phyloP scores from a whole-genome alignment of 1,284 basidiomycete genomes.

The Rhodotorula sp. region DNA sequence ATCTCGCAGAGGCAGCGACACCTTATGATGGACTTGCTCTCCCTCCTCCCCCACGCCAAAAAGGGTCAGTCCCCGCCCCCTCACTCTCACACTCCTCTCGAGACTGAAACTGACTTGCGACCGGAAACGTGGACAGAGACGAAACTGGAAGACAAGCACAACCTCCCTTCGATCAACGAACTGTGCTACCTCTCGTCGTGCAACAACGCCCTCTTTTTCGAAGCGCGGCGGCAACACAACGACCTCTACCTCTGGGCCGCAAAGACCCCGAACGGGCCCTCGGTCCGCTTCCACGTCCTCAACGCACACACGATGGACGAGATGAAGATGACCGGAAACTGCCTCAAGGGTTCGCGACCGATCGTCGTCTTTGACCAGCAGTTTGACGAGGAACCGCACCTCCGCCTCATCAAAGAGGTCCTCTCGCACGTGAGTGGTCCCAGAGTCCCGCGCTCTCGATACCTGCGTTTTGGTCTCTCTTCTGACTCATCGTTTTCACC shows the following conservation, averaged over 20 bases:
- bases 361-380: conserved; percentile 87
- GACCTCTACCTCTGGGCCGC: conserved; percentile 97
- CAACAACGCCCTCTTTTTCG: conserved; percentile 97
- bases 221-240: conserved; percentile 83
- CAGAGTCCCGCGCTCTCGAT: no score
- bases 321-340: conserved; percentile 99
- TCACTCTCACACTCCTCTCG: neutral
- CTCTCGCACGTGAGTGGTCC: conserved; percentile 78
- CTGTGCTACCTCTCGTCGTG: conserved; percentile 97
- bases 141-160: conserved; percentile 95
- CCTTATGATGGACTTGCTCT: conserved; percentile 91
- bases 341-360: conserved; percentile 90
- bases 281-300: conserved; percentile 95
- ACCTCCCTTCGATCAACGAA: conserved; percentile 89
- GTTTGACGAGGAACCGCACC: conserved; percentile 89
- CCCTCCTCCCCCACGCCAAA: conserved; percentile 89
- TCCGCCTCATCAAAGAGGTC: conserved; percentile 84
- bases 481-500: no score
- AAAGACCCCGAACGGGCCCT: conserved; percentile 96
- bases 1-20: conserved; percentile 96
- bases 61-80: conserved; percentile 67
- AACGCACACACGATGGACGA: conserved; percentile 99
- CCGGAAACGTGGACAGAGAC: conserved; percentile 61
- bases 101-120: neutral
- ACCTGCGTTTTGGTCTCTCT: no score